Evolutionary conservation across 176 grass and related monocot genomes (phyloP).

Genomic region (sorghum (Sorghum bicolor)): DNA sequence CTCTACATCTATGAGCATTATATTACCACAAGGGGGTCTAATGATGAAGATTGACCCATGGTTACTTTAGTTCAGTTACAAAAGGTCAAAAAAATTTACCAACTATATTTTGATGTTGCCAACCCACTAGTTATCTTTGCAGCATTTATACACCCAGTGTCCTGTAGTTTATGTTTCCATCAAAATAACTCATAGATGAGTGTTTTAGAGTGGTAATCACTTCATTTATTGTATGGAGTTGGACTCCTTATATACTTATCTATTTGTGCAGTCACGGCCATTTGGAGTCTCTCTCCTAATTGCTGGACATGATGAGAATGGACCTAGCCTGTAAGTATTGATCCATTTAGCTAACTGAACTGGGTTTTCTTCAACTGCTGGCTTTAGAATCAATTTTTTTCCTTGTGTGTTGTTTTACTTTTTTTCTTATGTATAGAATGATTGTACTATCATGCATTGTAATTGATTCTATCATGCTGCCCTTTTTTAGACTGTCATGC

Average conservation of each 20-base stretch:
- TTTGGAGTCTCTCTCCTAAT: conserved; percentile 98
- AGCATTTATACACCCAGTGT: not conserved
- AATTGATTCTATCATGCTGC: not conserved
- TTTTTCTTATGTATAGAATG: not conserved
- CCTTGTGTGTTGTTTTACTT: not conserved
- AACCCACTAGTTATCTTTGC: not conserved
- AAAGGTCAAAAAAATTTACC: not conserved
- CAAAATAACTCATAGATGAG: not conserved
- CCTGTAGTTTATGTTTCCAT: not conserved
- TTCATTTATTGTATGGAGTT: not conserved
- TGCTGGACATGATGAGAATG: conserved; percentile 97
- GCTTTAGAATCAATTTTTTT: not conserved
- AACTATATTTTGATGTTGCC: conserved; percentile 7
- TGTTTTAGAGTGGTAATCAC: not conserved
- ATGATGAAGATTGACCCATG: not conserved
- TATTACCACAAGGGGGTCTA: not conserved
- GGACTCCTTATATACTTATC: conserved; percentile 13
- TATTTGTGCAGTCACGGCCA: conserved; percentile 71
- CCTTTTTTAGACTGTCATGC: not conserved
- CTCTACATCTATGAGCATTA: not conserved
- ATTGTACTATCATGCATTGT: not conserved
- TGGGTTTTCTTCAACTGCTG: not conserved
- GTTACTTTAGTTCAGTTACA: not conserved
- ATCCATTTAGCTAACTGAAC: not conserved
- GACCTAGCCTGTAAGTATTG: conserved; percentile 73